Evolutionary conservation across 768 basidiomycete genomes (phyloP).

Genomic region (Sporobolomyces phaffii): DNA sequence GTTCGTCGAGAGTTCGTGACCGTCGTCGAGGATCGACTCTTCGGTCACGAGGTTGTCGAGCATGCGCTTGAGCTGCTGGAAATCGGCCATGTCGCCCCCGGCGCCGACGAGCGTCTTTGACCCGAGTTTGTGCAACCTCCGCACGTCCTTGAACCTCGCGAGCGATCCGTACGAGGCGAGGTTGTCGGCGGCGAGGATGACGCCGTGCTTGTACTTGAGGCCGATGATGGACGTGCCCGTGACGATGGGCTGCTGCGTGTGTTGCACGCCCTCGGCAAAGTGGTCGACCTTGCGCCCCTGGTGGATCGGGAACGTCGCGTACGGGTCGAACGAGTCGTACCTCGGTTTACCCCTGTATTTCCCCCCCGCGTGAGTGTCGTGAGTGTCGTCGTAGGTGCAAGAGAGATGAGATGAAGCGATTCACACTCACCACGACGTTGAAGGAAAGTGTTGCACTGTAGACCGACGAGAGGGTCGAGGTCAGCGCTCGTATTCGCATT

Average conservation of each 20-base stretch:
- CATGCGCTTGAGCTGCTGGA: constrained; percentile 77
- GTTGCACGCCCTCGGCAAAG: constrained; percentile 64
- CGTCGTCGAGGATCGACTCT: constrained; percentile 76
- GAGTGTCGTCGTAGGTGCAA: too few species aligned
- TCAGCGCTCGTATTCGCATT: neutral
- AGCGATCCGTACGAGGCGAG: constrained; percentile 96
- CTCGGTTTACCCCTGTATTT: constrained; percentile 45
- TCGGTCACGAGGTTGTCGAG: constrained; percentile 69
- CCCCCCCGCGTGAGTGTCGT: too few species aligned
- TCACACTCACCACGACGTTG: constrained; percentile 25
- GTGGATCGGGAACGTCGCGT: constrained; percentile 69
- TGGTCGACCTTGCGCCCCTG: constrained; percentile 57
- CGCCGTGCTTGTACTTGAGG: constrained; percentile 87
- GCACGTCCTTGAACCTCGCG: constrained; percentile 89
- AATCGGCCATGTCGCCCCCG: constrained; percentile 95
- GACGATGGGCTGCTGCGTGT: constrained; percentile 90
- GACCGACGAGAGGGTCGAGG: neutral
- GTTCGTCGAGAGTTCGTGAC: constrained; percentile 71
- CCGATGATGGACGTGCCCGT: constrained; percentile 96
- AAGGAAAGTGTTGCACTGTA: constrained; percentile 36
- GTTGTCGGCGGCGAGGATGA: constrained; percentile 98
- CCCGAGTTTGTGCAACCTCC: constrained; percentile 79
- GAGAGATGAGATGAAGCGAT: neutral
- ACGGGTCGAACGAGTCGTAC: constrained; percentile 67
- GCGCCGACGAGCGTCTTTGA: constrained; percentile 80